Evolutionary conservation across 805 yeast species (phyloP).

Genomic region (Brettanomyces anomalus): DNA sequence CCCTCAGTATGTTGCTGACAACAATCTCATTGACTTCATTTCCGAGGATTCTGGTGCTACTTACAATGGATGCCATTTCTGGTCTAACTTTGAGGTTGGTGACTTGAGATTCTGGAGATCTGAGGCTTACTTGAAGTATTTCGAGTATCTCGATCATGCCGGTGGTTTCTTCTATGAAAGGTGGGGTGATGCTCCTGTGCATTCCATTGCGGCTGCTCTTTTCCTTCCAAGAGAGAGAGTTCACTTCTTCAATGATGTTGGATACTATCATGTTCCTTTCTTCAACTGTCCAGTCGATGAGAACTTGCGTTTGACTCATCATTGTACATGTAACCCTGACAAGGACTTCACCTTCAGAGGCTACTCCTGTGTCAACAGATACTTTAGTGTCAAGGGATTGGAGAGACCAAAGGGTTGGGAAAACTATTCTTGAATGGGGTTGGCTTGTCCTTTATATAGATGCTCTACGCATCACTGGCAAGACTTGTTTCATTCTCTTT

Average conservation of each 20-base stretch:
- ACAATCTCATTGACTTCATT: constrained; percentile 63
- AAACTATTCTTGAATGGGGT: constrained; percentile 29
- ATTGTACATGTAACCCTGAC: constrained; percentile 65
- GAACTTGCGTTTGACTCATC: constrained; percentile 43
- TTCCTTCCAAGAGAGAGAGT: constrained; percentile 62
- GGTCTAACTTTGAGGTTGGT: constrained; percentile 87
- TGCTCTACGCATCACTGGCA: constrained; percentile 28
- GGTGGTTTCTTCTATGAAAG: constrained; percentile 94
- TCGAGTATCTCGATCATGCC: constrained; percentile 62
- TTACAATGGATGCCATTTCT: constrained; percentile 79
- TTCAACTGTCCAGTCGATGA: constrained; percentile 69
- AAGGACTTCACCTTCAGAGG: constrained; percentile 73
- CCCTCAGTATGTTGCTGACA: constrained; percentile 50
- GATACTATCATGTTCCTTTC: constrained; percentile 80
- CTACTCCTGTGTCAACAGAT: constrained; percentile 64
- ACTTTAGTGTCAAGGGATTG: constrained; percentile 43
- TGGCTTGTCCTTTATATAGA: constrained; percentile 7
- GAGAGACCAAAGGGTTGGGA: constrained; percentile 68
- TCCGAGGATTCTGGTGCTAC: constrained; percentile 61
- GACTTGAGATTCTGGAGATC: constrained; percentile 66
- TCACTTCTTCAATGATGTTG: constrained; percentile 79
- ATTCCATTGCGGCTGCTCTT: constrained; percentile 77
- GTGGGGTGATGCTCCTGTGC: constrained; percentile 95
- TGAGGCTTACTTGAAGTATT: constrained; percentile 61
- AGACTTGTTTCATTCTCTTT: constrained; percentile 27